A percentile compares a stretch with the other conserved stretches of the same genome.
phyloP scores from a whole-genome alignment of 306 rosid species.

The Quercus gilva region DNA sequence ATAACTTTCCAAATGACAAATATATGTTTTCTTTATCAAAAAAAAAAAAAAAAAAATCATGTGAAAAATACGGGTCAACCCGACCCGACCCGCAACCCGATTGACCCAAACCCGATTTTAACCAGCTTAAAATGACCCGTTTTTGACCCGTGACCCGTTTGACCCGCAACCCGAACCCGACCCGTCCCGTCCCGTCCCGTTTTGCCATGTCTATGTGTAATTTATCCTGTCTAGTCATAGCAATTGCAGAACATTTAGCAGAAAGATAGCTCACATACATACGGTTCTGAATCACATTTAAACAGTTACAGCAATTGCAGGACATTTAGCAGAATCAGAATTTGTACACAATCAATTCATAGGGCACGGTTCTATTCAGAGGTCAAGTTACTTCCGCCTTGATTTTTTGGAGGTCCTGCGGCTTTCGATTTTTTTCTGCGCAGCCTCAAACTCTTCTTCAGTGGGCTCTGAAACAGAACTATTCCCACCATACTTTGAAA shows the following conservation, averaged over 20 bases:
- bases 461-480: slow-evolving; percentile 58
- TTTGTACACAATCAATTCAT: slow-evolving; percentile 1
- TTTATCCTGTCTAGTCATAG: too few relatives aligned
- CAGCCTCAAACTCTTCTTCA: slow-evolving; percentile 84
- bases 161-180: too few relatives aligned
- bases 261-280: not conserved
- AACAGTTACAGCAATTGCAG: not conserved
- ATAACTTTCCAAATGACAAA: too few relatives aligned
- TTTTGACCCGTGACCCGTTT: too few relatives aligned
- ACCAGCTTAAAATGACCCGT: too few relatives aligned
- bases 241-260: not conserved
- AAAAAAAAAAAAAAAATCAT: too few relatives aligned
- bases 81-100: too few relatives aligned
- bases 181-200: too few relatives aligned
- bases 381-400: slow-evolving; percentile 50
- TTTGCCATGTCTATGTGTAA: too few relatives aligned
- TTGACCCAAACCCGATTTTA: too few relatives aligned
- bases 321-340: not conserved
- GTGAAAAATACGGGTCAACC: too few relatives aligned
- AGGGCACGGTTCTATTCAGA: not conserved
- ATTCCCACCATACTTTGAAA: slow-evolving; percentile 70
- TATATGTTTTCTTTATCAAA: too few relatives aligned
- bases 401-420: slow-evolving; percentile 56
- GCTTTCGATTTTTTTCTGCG: slow-evolving; percentile 66
- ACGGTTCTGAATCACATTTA: not conserved